A percentile compares a stretch with the other conserved stretches of the same genome.
phyloP scores from a whole-genome alignment of 1,139 yeast species.

The Groenewaldozyma auringiensis region DNA sequence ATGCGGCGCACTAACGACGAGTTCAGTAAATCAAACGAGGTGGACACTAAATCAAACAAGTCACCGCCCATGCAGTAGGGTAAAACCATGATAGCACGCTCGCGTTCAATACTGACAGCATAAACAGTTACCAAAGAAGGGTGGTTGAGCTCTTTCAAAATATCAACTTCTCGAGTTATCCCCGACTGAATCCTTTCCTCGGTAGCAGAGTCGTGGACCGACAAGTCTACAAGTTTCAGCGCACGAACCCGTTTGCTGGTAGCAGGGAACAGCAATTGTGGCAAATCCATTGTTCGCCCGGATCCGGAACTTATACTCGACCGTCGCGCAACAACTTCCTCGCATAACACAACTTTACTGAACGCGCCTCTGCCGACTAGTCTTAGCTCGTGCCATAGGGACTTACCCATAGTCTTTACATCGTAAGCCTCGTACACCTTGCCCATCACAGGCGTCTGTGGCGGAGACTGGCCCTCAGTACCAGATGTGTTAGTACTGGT shows the following conservation, averaged over 20 bases:
- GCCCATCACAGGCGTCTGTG: neutral
- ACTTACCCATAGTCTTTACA: slow-evolving; percentile 16
- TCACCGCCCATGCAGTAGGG: slow-evolving; percentile 84
- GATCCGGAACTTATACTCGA: slow-evolving; percentile 37
- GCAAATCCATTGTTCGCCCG: slow-evolving; percentile 25
- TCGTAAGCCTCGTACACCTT: slow-evolving; percentile 25
- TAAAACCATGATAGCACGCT: slow-evolving; percentile 47
- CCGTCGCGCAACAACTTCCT: slow-evolving; percentile 26
- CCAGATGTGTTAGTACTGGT: neutral
- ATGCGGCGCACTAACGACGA: slow-evolving; percentile 40
- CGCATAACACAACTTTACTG: slow-evolving; percentile 32
- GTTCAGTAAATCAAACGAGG: slow-evolving; percentile 34
- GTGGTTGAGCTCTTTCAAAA: slow-evolving; percentile 39
- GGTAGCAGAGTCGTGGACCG: slow-evolving; percentile 7
- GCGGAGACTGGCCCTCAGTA: neutral
- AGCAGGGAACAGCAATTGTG: slow-evolving; percentile 24
- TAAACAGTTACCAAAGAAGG: slow-evolving; percentile 39
- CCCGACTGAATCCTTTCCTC: slow-evolving; percentile 47
- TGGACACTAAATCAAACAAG: slow-evolving; percentile 53
- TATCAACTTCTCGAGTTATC: slow-evolving; percentile 64
- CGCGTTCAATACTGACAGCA: slow-evolving; percentile 30
- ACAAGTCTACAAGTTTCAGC: slow-evolving; percentile 28
- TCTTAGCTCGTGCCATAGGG: slow-evolving; percentile 30
- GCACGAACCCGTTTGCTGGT: neutral
- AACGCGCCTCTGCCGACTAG: slow-evolving; percentile 36